Percentiles rank a stretch among this genome's conserved stretches.
phyloP scores from a whole-genome alignment of 169 alveolate species.

The Toxoplasma gondii region DNA sequence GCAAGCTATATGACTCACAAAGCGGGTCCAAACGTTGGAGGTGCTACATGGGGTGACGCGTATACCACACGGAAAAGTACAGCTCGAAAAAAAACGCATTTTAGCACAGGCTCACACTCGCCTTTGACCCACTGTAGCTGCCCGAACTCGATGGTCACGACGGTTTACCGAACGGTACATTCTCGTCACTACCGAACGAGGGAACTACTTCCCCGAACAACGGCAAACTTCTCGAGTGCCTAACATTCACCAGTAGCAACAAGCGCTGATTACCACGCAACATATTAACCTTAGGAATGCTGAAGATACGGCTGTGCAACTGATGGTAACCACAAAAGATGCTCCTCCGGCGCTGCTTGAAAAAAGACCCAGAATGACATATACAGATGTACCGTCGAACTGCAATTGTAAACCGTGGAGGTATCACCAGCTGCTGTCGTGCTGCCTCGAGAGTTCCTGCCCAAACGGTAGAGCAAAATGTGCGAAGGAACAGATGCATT shows the following conservation, averaged over 20 bases:
- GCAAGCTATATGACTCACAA: too few species aligned
- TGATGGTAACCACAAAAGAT: not conserved
- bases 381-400: not conserved
- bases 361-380: not conserved
- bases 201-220: not conserved
- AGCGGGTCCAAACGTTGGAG: too few species aligned
- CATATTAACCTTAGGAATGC: too few species aligned
- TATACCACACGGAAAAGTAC: too few species aligned
- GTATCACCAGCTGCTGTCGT: not conserved
- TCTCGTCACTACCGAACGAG: not conserved
- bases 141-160: not conserved
- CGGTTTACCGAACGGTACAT: not conserved
- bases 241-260: not conserved
- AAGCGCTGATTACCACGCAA: not conserved
- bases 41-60: too few species aligned
- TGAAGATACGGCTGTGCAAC: not conserved
- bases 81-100: too few species aligned
- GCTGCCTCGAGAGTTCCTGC: not conserved
- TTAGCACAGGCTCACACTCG: too few species aligned
- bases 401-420: not conserved
- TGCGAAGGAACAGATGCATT: not conserved
- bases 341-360: not conserved
- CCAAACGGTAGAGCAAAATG: slow-evolving; percentile 14
- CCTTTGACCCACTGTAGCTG: too few species aligned
- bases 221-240: not conserved